Evolutionary conservation across 106 monocot genomes (phyloP).

Genomic region (Dendrobium chrysotoxum): DNA sequence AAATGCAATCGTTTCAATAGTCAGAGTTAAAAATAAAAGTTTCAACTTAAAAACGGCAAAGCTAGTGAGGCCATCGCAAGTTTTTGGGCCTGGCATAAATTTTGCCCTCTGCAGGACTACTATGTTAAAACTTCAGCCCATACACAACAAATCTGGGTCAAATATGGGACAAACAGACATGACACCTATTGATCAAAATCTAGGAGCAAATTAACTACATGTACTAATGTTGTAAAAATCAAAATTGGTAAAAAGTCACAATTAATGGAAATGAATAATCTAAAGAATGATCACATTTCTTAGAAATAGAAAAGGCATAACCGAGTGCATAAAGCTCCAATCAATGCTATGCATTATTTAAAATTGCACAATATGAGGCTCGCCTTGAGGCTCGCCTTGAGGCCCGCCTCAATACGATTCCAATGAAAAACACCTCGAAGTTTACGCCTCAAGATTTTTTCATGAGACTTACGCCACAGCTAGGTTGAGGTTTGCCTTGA

Average conservation of each 20-base stretch:
- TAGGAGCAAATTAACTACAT: background rate
- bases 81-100: background rate
- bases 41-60: background rate
- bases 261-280: background rate
- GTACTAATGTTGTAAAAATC: background rate
- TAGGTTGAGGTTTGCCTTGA: too few relatives aligned
- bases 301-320: background rate
- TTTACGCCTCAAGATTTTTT: too few relatives aligned
- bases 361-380: too few relatives aligned
- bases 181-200: background rate
- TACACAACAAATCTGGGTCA: background rate
- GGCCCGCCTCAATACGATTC: too few relatives aligned
- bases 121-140: background rate
- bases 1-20: background rate
- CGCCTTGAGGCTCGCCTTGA: too few relatives aligned
- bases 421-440: too few relatives aligned
- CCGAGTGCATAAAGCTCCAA: background rate
- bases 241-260: background rate
- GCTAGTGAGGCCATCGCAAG: background rate
- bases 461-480: too few relatives aligned
- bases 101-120: background rate
- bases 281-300: background rate
- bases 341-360: background rate
- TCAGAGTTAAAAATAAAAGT: background rate
- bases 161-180: background rate